Conservation (phyloP, 768 basidiomycete species). For the Trametes punicea region DNA sequence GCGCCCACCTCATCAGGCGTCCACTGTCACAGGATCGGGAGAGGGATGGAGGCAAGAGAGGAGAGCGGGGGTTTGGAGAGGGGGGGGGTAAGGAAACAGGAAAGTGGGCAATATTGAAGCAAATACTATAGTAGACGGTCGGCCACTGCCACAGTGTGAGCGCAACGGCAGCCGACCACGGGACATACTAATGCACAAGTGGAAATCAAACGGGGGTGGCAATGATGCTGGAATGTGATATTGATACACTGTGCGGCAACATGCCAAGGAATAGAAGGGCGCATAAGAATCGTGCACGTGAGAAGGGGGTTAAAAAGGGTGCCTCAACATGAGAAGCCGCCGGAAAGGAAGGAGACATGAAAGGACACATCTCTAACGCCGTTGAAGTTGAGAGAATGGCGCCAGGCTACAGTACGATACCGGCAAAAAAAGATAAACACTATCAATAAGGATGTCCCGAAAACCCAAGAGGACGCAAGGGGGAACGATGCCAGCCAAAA, state of each 20-base stretch:
- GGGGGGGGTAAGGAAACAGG: neutral
- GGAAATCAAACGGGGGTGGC: slow-evolving; percentile 13
- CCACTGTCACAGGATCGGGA: slow-evolving; percentile 7
- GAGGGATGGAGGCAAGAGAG: neutral
- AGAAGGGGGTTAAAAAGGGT: neutral
- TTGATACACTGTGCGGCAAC: slow-evolving; percentile 26
- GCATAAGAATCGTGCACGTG: slow-evolving; percentile 11
- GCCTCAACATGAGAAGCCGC: slow-evolving; percentile 10
- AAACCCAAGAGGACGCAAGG: slow-evolving; percentile 41
- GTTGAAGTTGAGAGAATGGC: slow-evolving; percentile 12
- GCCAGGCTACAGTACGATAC: slow-evolving; percentile 18
- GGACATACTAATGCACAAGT: slow-evolving; percentile 23
- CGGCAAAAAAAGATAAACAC: slow-evolving; percentile 19
- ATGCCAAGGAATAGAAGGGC: slow-evolving; percentile 8
- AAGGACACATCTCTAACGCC: slow-evolving; percentile 16
- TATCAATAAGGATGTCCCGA: slow-evolving; percentile 23
- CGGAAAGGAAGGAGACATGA: neutral
- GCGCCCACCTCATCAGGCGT: slow-evolving; percentile 18
- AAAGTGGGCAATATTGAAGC: slow-evolving; percentile 17
- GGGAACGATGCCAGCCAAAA: slow-evolving; percentile 24
- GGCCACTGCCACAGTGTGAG: neutral
- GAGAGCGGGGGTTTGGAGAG: neutral
- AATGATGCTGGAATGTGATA: slow-evolving; percentile 18
- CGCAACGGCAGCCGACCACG: neutral
- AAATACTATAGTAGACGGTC: slow-evolving; percentile 18